Conservation (phyloP, 2,329 filamentous ascomycete genomes). For the Bipolaris oryzae region DNA sequence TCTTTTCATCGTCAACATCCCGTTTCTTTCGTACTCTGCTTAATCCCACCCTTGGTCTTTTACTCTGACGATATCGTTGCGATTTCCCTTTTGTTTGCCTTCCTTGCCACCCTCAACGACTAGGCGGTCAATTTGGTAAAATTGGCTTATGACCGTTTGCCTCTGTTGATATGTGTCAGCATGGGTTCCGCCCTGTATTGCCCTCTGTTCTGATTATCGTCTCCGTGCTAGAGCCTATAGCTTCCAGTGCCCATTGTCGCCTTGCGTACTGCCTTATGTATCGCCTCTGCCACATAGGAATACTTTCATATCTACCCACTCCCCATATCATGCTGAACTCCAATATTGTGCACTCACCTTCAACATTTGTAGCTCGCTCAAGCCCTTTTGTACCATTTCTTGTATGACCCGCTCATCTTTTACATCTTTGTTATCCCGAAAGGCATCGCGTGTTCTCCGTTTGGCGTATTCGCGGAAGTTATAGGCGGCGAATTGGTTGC, state of each 20-base stretch:
- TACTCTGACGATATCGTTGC: conserved; percentile 72
- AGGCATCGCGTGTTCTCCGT: conserved; percentile 87
- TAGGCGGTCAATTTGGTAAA: conserved; percentile 88
- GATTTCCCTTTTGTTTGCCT: conserved; percentile 72
- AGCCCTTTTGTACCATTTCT: conserved; percentile 84
- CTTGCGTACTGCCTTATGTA: conserved; percentile 32
- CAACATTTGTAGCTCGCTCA: conserved; percentile 84
- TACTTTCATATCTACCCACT: background rate
- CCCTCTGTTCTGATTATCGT: background rate
- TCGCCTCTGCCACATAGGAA: background rate
- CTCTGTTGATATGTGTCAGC: conserved; percentile 67
- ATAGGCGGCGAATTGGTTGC: conserved; percentile 87
- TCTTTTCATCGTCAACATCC: conserved; percentile 12
- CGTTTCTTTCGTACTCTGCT: background rate
- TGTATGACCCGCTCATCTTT: conserved; percentile 78
- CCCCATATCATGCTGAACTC: background rate
- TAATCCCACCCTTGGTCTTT: conserved; percentile 64
- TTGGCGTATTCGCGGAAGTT: conserved; percentile 98
- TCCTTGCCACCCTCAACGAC: conserved; percentile 89
- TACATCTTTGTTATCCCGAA: conserved; percentile 77
- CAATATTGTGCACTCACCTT: conserved; percentile 67
- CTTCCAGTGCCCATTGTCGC: conserved; percentile 4
- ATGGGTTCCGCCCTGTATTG: background rate
- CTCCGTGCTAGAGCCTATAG: background rate
- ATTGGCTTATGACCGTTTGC: conserved; percentile 93